phyloP scores from a whole-genome alignment of 805 yeast species.

The Saturnispora diversa region DNA sequence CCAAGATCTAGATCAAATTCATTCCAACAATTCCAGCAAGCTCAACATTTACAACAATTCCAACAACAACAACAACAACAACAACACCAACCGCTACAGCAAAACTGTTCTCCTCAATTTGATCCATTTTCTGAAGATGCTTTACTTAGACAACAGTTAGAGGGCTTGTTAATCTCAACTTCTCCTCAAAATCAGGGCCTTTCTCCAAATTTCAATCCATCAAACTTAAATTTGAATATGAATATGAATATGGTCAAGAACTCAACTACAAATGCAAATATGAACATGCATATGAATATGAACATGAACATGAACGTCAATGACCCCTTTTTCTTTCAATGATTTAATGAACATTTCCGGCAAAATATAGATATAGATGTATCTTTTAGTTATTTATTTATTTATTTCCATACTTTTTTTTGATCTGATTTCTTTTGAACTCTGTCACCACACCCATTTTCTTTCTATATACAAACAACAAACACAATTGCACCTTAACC shows the following conservation, averaged over 20 bases:
- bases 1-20: constrained; percentile 9
- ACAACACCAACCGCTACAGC: not conserved
- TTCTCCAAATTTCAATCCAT: no score
- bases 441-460: no score
- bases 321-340: not conserved
- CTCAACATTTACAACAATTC: constrained; percentile 4
- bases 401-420: no score
- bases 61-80: constrained; percentile 8
- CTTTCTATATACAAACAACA: no score
- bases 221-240: no score
- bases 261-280: constrained; percentile 20
- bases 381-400: no score
- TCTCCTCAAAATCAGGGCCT: not conserved
- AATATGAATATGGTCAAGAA: constrained; percentile 4
- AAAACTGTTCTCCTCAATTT: not conserved
- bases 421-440: no score
- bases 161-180: constrained; percentile 16
- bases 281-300: not conserved
- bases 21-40: constrained; percentile 21
- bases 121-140: constrained; percentile 17
- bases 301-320: not conserved
- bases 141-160: constrained; percentile 25
- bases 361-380: no score
- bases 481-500: no score
- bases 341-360: no score